Evolutionary conservation across 768 basidiomycete species (phyloP).

Genomic region (Cystofilobasidium ferigula): DNA sequence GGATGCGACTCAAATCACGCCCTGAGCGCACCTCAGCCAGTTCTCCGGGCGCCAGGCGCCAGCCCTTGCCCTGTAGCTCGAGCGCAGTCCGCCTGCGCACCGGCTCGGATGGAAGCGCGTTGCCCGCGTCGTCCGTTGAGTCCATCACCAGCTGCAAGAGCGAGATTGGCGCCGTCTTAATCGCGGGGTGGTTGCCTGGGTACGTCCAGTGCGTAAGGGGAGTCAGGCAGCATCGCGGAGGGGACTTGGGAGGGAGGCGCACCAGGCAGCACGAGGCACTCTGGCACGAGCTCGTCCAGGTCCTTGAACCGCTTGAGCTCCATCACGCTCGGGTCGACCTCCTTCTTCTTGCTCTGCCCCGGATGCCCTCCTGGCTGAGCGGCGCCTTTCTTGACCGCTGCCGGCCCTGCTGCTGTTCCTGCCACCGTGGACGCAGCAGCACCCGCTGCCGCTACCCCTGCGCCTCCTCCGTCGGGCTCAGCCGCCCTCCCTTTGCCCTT

Average conservation of each 20-base stretch:
- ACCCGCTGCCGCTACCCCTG: not conserved
- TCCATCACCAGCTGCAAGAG: constrained; percentile 10
- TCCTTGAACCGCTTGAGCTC: constrained; percentile 25
- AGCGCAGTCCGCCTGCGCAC: not conserved
- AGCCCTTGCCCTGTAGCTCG: not conserved
- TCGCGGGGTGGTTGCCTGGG: constrained; percentile 16
- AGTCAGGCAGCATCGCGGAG: not conserved
- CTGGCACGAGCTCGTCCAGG: constrained; percentile 21
- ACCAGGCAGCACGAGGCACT: constrained; percentile 21
- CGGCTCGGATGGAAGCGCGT: not conserved
- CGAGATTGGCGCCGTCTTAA: constrained; percentile 10
- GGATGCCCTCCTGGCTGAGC: no score
- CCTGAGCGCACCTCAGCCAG: not conserved
- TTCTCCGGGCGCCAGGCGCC: not conserved
- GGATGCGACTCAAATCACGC: not conserved
- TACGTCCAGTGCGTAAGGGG: not conserved
- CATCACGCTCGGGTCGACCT: constrained; percentile 12
- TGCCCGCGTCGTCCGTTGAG: constrained; percentile 13
- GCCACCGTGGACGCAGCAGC: not conserved
- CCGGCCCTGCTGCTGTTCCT: not conserved
- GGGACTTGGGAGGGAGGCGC: not conserved
- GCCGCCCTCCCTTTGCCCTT: constrained; percentile 10
- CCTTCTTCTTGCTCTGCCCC: not conserved
- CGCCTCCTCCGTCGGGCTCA: not conserved
- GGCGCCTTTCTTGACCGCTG: not conserved